Base-by-base conservation (phyloP, 345 rosid species). In the Gossypium raimondii region DNA sequence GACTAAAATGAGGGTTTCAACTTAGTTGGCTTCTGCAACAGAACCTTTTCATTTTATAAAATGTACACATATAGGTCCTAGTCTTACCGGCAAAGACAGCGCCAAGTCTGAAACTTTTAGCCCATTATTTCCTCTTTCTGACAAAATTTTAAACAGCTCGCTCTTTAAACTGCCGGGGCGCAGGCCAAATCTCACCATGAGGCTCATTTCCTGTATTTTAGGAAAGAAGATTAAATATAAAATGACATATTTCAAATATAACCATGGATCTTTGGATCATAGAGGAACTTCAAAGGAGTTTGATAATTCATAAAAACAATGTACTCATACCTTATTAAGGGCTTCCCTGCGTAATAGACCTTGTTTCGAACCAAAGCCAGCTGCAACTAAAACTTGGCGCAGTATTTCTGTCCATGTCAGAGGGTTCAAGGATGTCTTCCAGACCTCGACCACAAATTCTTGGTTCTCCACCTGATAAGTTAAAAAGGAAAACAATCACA, bases 351-450 rank as follows among this genome's bases (percentile, higher is more conserved):
- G 87, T 11, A 50, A 64, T 61, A 87, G 70, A 72, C 86, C 86
- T 70, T 84, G 86, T 78, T 82, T 84, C 73, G 96, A 87, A 74
- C 97, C 97, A 88, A 86, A 91, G 70, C 99, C 99, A 82, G 97
- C 99, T 55, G 98, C 97, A 72, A 90, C 85, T 79, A 86, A 79
- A 76, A 93, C 82, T 86, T 91, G 98, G 66, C 87, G 92, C 78
- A 95, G 76, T 82, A 91, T 86, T 77, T 95, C 98, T 2, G 87
- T 73, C 99, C 99, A 95, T 59, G 99, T 95, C 67, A 95, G 88
- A 74, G 99, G 91, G 69, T 95, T 95, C 78, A 95, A 77, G 66
- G 93, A 93, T 69, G 79, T 82, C 78, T 85, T 91, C 99, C 99
- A 95, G 81, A 89, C 78, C 74, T 89, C 89, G 52, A 93, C 70